Percentiles rank a stretch among this genome's conserved stretches.
phyloP scores from a whole-genome alignment of 1,284 basidiomycete species.

The Schizophyllum amplum region DNA sequence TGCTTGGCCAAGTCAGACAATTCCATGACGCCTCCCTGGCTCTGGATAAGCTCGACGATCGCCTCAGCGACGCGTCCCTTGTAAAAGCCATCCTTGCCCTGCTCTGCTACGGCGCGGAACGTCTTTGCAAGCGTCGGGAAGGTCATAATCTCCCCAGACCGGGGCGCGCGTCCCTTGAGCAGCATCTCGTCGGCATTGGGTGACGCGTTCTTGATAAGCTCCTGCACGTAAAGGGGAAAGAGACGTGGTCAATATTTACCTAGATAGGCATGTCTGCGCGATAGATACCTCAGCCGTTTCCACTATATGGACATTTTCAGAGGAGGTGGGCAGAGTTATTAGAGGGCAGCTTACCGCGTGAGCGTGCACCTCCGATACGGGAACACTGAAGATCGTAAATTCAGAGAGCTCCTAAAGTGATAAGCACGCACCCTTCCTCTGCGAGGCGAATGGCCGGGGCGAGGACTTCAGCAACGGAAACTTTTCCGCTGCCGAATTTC shows the following conservation, averaged over 20 bases:
- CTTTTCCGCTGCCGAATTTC: slow-evolving; percentile 75
- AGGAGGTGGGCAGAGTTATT: neutral
- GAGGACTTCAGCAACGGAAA: slow-evolving; percentile 77
- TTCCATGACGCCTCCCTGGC: slow-evolving; percentile 85
- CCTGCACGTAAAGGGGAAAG: slow-evolving; percentile 16
- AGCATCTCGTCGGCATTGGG: slow-evolving; percentile 83
- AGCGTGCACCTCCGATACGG: slow-evolving; percentile 74
- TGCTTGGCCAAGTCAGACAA: slow-evolving; percentile 83
- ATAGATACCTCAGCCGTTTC: slow-evolving; percentile 51
- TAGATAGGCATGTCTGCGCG: neutral
- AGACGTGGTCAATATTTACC: neutral
- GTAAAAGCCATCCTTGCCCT: slow-evolving; percentile 91
- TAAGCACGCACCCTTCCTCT: slow-evolving; percentile 62
- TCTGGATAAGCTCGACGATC: slow-evolving; percentile 80
- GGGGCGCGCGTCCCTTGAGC: slow-evolving; percentile 71
- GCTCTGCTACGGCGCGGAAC: slow-evolving; percentile 70
- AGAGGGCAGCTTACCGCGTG: slow-evolving; percentile 34
- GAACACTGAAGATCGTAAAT: slow-evolving; percentile 39
- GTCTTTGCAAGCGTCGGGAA: slow-evolving; percentile 79
- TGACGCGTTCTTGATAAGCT: slow-evolving; percentile 73
- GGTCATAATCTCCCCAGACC: slow-evolving; percentile 70
- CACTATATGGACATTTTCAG: slow-evolving; percentile 39
- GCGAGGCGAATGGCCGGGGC: slow-evolving; percentile 82
- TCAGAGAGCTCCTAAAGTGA: neutral
- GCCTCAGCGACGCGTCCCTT: slow-evolving; percentile 83